Evolutionary conservation across 2,329 filamentous ascomycete genomes (phyloP).

Genomic region (Aureobasidium lini): DNA sequence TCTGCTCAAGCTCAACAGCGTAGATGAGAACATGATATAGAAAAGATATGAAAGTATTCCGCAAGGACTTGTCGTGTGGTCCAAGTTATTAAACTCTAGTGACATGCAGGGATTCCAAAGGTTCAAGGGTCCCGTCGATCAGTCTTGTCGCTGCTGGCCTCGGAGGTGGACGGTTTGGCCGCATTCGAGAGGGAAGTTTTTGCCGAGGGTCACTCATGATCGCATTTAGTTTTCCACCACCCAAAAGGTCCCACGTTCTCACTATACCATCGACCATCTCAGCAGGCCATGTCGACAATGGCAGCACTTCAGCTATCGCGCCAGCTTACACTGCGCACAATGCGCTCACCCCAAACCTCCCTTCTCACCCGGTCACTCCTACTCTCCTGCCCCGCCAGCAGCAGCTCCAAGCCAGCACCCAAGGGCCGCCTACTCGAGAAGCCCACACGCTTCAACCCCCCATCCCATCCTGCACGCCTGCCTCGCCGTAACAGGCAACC

Average conservation of each 20-base stretch:
- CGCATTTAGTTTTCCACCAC: not conserved
- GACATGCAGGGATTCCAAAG: not conserved
- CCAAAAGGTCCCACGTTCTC: not conserved
- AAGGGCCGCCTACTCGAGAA: slow-evolving; percentile 72
- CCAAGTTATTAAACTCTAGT: not conserved
- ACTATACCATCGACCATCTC: not conserved
- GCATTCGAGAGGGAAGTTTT: not conserved
- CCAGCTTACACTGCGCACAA: not conserved
- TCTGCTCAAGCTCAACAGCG: not conserved
- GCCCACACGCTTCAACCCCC: slow-evolving; percentile 82
- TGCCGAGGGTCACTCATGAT: slow-evolving; percentile 1
- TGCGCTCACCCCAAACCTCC: not conserved
- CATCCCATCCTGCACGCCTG: slow-evolving; percentile 73
- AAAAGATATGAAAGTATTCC: not conserved
- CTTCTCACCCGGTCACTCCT: not conserved
- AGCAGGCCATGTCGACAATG: not conserved
- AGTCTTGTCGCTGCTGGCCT: not conserved
- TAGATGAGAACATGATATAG: not conserved
- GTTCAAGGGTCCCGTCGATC: not conserved
- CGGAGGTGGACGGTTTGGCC: slow-evolving; percentile 6
- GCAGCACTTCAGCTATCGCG: slow-evolving; percentile 2
- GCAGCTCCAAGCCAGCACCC: slow-evolving; percentile 24
- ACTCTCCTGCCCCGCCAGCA: slow-evolving; percentile 1
- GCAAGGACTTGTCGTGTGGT: not conserved
- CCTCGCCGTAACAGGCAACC: slow-evolving; percentile 40